phyloP scores from a whole-genome alignment of 495 filamentous ascomycete genomes.

The Staphylotrichum longicolle region DNA sequence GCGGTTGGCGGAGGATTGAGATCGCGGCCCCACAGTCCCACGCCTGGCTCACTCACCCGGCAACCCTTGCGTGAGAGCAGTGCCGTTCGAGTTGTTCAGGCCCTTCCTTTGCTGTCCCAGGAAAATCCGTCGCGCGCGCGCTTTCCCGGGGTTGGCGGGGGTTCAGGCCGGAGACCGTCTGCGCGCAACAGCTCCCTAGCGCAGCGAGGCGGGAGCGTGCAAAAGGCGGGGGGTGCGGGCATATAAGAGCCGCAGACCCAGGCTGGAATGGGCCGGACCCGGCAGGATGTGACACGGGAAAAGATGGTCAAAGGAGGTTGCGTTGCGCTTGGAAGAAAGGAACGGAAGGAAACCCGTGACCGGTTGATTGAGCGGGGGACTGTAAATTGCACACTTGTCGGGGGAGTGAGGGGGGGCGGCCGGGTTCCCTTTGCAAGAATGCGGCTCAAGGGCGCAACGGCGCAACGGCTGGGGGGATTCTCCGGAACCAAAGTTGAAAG shows the following conservation, averaged over 20 bases:
- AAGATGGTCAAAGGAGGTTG: constrained; percentile 23
- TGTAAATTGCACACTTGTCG: constrained; percentile 30
- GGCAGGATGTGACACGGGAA: constrained; percentile 17
- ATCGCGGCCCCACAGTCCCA: not conserved
- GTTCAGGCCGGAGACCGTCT: constrained; percentile 11
- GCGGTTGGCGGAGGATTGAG: not conserved
- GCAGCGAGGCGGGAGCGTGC: constrained; percentile 23
- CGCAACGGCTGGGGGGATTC: constrained; percentile 8
- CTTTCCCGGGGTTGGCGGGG: constrained; percentile 17
- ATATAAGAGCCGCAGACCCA: constrained; percentile 36
- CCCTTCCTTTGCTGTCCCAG: not conserved
- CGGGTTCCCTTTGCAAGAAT: constrained; percentile 23
- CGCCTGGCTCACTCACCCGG: not conserved
- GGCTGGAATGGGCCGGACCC: constrained; percentile 25
- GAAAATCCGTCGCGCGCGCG: constrained; percentile 10
- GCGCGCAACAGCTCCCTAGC: constrained; percentile 26
- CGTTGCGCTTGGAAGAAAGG: constrained; percentile 28
- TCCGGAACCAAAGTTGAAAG: constrained; percentile 23
- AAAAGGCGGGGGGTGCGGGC: constrained; percentile 20
- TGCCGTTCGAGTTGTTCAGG: not conserved
- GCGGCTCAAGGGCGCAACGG: constrained; percentile 33
- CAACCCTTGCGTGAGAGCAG: not conserved
- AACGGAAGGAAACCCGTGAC: constrained; percentile 34
- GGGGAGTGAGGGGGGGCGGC: constrained; percentile 19
- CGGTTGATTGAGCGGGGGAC: constrained; percentile 33